These are phyloP conservation scores for Raffaelea deltoideospora DNA, from an alignment of 2,329 filamentous ascomycete species.

Conservation along the genomic window DNA sequence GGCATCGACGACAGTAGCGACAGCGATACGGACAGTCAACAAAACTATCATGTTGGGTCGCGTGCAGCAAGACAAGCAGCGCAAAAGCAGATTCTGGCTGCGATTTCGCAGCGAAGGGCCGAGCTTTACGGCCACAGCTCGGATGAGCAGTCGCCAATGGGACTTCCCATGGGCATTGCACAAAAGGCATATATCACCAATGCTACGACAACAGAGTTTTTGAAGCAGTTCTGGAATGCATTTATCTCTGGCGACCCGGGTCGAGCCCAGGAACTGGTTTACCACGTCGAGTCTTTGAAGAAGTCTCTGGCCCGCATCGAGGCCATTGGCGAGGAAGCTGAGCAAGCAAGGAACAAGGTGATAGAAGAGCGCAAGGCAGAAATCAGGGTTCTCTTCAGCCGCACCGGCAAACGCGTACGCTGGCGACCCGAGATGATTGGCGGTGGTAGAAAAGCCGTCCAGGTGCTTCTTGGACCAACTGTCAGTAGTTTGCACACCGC, in stretches of 20 bases:
- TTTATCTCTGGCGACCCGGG: slow-evolving; percentile 81
- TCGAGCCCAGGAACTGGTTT: slow-evolving; percentile 64
- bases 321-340: slow-evolving; percentile 66
- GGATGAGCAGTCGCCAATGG: slow-evolving; percentile 37
- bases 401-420: slow-evolving; percentile 58
- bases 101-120: slow-evolving; percentile 44
- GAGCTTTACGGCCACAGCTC: slow-evolving; percentile 38
- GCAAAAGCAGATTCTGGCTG: slow-evolving; percentile 50
- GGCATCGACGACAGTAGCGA: slow-evolving; percentile 57
- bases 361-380: slow-evolving; percentile 54
- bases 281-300: slow-evolving; percentile 66
- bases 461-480: slow-evolving; percentile 61
- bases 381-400: slow-evolving; percentile 53
- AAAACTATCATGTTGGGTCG: slow-evolving; percentile 45
- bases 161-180: slow-evolving; percentile 37
- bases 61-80: slow-evolving; percentile 49
- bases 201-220: slow-evolving; percentile 83
- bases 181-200: slow-evolving; percentile 56
- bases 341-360: slow-evolving; percentile 52
- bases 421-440: slow-evolving; percentile 53
- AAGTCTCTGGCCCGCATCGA: slow-evolving; percentile 66
- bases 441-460: slow-evolving; percentile 63
- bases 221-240: slow-evolving; percentile 93
- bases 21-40: slow-evolving; percentile 36
- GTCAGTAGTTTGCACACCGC: slow-evolving; percentile 56